These are phyloP conservation scores for Phialophora tarda DNA, from an alignment of 2,329 filamentous ascomycete species.

Conservation along the genomic window DNA sequence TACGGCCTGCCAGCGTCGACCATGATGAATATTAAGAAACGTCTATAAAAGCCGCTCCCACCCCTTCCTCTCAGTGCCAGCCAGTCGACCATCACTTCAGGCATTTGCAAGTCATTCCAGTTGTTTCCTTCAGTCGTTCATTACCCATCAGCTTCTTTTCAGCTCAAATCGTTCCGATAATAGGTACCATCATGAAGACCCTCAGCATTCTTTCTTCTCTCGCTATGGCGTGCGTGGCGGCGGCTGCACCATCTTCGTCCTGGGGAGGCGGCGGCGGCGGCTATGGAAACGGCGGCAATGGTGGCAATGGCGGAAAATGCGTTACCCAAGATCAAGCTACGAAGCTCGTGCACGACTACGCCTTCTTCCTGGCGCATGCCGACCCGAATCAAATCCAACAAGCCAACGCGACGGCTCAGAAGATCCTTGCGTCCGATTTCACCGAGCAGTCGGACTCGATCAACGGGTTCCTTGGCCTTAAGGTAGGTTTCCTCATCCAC, in stretches of 20 bases:
- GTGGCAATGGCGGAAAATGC: neutral
- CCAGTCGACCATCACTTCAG: neutral
- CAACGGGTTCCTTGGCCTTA: conserved; percentile 17
- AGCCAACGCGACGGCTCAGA: conserved; percentile 18
- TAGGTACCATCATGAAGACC: conserved; percentile 13
- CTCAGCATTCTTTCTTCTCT: conserved; percentile 11
- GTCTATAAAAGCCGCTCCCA: conserved; percentile 4
- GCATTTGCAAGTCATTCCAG: neutral
- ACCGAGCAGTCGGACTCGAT: conserved; percentile 21
- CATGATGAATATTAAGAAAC: neutral
- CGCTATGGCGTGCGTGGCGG: conserved; percentile 1
- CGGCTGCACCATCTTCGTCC: conserved; percentile 15
- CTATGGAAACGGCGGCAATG: conserved; percentile 4
- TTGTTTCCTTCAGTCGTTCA: conserved; percentile 16
- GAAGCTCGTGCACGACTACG: conserved; percentile 17
- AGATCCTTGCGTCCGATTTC: conserved; percentile 13
- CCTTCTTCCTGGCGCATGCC: conserved; percentile 19
- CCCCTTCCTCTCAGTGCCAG: neutral
- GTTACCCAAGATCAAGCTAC: conserved; percentile 15
- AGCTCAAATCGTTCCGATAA: neutral
- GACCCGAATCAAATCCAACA: conserved; percentile 13
- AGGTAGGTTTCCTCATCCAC: neutral
- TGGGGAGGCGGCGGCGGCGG: conserved; percentile 1
- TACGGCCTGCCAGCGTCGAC: neutral
- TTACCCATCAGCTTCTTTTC: conserved; percentile 5